Percentiles rank a stretch among this genome's conserved stretches.
Conservation (phyloP, 139 green algal genomes). For the Limnomonas spitsbergensis region DNA sequence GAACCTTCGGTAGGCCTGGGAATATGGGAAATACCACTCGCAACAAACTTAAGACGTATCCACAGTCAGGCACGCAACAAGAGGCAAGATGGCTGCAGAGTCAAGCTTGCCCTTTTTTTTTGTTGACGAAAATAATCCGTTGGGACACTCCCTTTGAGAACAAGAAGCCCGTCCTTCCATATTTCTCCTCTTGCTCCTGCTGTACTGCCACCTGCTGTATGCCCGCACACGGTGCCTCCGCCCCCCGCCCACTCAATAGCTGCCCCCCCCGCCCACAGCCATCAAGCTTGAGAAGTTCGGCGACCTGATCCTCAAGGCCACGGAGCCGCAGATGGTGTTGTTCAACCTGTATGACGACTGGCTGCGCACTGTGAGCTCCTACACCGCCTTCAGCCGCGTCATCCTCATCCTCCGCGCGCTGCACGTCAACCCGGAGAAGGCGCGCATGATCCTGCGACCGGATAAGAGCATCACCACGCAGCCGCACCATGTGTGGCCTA, state of each 20-base stretch:
- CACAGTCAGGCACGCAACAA: too few species aligned
- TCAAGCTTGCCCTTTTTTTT: too few species aligned
- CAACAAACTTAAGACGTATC: too few species aligned
- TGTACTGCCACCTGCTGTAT: too few species aligned
- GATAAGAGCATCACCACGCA: constrained; percentile 95
- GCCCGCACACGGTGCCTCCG: background rate
- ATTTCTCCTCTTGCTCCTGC: too few species aligned
- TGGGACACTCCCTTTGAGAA: too few species aligned
- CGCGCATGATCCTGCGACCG: constrained; percentile 92
- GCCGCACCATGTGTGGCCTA: constrained; percentile 98
- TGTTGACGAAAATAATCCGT: too few species aligned
- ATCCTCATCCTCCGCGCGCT: constrained; percentile 97
- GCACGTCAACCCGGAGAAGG: constrained; percentile 99
- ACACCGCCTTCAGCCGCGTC: constrained; percentile 97
- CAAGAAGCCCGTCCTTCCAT: too few species aligned
- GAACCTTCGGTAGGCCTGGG: too few species aligned
- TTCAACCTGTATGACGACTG: constrained; percentile 99
- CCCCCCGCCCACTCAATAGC: background rate
- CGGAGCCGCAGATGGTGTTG: constrained; percentile 95
- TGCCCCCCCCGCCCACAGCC: constrained; percentile 48
- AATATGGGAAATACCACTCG: too few species aligned
- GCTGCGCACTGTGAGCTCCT: constrained; percentile 90
- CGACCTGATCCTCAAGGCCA: constrained; percentile 92
- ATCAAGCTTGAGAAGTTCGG: constrained; percentile 99
- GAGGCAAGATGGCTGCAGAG: too few species aligned